Evolutionary conservation across 1,284 basidiomycete genomes (phyloP).

Genomic region (Trichosporon coremiiforme): DNA sequence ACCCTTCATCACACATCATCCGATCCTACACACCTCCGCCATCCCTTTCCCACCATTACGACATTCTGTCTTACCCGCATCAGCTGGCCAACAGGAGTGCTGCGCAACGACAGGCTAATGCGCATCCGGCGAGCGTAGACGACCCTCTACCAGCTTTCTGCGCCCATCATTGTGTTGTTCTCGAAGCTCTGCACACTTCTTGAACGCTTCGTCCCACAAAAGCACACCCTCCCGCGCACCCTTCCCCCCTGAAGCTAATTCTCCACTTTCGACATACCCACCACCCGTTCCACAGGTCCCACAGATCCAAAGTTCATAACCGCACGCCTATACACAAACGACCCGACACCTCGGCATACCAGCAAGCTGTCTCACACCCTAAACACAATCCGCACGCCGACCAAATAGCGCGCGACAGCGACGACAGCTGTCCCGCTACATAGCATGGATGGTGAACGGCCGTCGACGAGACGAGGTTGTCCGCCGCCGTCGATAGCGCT

Average conservation of each 20-base stretch:
- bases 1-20: constrained; percentile 8
- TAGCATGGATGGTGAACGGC: constrained; percentile 3
- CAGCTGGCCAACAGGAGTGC: constrained; percentile 5
- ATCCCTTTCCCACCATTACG: constrained; percentile 7
- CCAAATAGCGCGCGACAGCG: not conserved
- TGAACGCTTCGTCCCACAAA: not conserved
- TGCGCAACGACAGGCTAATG: not conserved
- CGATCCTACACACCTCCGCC: not conserved
- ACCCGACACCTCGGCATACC: not conserved
- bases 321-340: not conserved
- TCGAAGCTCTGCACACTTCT: not conserved
- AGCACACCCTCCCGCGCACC: not conserved
- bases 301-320: not conserved
- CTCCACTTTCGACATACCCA: not conserved
- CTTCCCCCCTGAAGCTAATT: constrained; percentile 3
- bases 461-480: constrained; percentile 1
- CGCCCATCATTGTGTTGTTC: not conserved
- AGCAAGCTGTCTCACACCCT: constrained; percentile 4
- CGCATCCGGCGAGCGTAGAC: not conserved
- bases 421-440: constrained; percentile 1
- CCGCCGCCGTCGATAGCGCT: constrained; percentile 4
- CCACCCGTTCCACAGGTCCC: not conserved
- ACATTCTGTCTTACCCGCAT: not conserved
- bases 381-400: not conserved
- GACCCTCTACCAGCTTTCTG: not conserved